Evolutionary conservation across 2,329 filamentous ascomycete genomes (phyloP), one percentile per base, ranked within the genome.

Genomic region (Penicillium decumbens): DNA sequence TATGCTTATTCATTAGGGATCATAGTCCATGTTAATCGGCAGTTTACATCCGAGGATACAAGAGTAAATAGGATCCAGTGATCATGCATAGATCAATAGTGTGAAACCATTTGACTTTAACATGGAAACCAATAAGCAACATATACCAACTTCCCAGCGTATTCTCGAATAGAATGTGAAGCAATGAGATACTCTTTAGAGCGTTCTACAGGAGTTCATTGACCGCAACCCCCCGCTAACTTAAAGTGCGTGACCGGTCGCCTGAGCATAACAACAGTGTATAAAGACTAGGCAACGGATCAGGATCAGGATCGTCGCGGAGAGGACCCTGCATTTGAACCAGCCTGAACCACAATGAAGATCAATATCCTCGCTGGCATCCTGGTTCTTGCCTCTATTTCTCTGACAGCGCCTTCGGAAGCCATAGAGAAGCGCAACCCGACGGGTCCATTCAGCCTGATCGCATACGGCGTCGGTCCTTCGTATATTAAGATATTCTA

Each of bases 361-460:
- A n/a, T 50, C 10, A 30, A 15, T 23, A 25, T 41, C 2, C 15
- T 57, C 15, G n/a, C 46, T 1, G 42, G 28, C 9, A 27, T 43
- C 20, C 20, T 57, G 29, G 44, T 47, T 23, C 37, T 56, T 3
- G 44, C 50, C n/a, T 49, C 47, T 12, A 27, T 33, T n/a, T 44
- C 44, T 10, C 20, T 51, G 3, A 20, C 51, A 10, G 38, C 39
- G n/a, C 45, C 50, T 8, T 42, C 46, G 3, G 40, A 38, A 9
- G 44, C 12, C 2, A n/a, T 57, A 8, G 41, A 49, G 28, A 57
- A 52, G 41, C 57, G 56, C 24, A 53, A 51, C 38, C 51, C 54
- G 12, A 43, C 39, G 3, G 54, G 50, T 25, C 48, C 53, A 3
- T 59, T 59, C 35, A 46, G 42, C 3, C 43, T 59, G 18, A 24